Base-by-base conservation (phyloP, 495 filamentous ascomycete genomes). In the Aspergillus hancockii region DNA sequence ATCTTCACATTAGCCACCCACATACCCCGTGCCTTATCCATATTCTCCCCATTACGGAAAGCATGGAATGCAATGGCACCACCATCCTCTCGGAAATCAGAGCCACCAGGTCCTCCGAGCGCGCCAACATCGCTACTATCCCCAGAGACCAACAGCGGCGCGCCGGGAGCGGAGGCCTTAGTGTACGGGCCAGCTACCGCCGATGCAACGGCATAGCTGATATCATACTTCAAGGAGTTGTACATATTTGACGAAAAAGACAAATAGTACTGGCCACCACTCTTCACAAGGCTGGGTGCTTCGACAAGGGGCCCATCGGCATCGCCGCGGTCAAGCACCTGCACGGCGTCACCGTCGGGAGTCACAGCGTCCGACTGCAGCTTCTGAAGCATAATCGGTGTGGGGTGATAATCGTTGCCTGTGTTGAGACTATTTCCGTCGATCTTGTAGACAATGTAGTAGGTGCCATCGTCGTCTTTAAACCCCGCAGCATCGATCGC, bases 191-290 rank as follows among this genome's bases (percentile, higher is more conserved):
- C 83, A 9, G 67, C 64, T 16, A 86, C 70, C 9, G 63, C 72
- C 32, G 56, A 60, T 7, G 78, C 70, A 46, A 76, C 80, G 8
- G 83, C 83, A 64, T 81, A 87, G 52, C 79, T 79, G 30, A 84
- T 72, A 50, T 84, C 79, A 62, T 87, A 88, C 46, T 70, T 58
- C 6, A 71, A 67, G 45, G 75, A 78, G 0, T 73, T 79, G 63
- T 74, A 87, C 66, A 80, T 84, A 56, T 85, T 80, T 5, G 78
- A 80, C 51, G 83, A 85, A 67, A 84, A 90, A 56, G 87, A 87
- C 4, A 90, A 70, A 56, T 82, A 77, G 66, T 84, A 88, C 19
- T 70, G 77, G 43, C 75, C 75, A 30, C 60, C 69, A 16, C 73
- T 63, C 55, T 73, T 69, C 5, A 82, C 68, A 46, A 89, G 57